Percentiles rank a stretch among this genome's conserved stretches.
Evolutionary conservation across 2,329 filamentous ascomycete genomes (phyloP).

Genomic region (Coleophoma eucalyptorum): DNA sequence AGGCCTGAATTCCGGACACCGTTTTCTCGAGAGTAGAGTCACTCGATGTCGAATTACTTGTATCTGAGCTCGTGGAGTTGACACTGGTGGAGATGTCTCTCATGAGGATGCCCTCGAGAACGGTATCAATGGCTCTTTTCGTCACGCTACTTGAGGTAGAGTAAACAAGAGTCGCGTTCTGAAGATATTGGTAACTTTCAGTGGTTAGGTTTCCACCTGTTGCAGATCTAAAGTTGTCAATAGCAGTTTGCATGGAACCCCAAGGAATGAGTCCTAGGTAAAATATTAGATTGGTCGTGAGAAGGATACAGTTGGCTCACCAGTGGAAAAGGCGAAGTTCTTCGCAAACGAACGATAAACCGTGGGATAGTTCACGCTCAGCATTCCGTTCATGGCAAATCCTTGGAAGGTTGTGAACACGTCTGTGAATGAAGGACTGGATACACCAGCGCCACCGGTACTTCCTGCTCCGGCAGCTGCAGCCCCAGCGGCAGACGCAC

Average conservation of each 20-base stretch:
- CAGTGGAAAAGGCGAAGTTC: conserved; percentile 91
- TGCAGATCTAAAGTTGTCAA: conserved; percentile 74
- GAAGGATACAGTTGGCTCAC: conserved; percentile 29
- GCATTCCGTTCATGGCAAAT: conserved; percentile 94
- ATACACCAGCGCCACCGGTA: conserved; percentile 53
- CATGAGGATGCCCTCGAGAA: conserved; percentile 41
- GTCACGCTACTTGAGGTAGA: conserved; percentile 49
- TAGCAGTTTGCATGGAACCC: conserved; percentile 73
- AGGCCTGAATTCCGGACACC: conserved; percentile 76
- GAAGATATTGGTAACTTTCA: conserved; percentile 72
- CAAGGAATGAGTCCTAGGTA: conserved; percentile 60
- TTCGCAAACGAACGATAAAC: conserved; percentile 87
- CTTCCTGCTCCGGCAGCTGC: conserved; percentile 46
- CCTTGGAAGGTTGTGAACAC: conserved; percentile 89
- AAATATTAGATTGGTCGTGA: neutral
- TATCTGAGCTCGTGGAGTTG: conserved; percentile 29
- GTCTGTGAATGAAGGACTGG: conserved; percentile 82
- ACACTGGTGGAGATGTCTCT: conserved; percentile 49
- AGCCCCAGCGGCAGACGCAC: conserved; percentile 64
- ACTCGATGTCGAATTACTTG: conserved; percentile 6
- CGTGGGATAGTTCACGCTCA: conserved; percentile 81
- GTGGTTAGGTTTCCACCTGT: conserved; percentile 86
- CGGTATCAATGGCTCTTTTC: conserved; percentile 51
- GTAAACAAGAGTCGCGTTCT: conserved; percentile 73
- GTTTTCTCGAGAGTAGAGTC: conserved; percentile 36